Base-by-base conservation (phyloP, 164 flowering plant species). In the Berberis vulgaris region DNA sequence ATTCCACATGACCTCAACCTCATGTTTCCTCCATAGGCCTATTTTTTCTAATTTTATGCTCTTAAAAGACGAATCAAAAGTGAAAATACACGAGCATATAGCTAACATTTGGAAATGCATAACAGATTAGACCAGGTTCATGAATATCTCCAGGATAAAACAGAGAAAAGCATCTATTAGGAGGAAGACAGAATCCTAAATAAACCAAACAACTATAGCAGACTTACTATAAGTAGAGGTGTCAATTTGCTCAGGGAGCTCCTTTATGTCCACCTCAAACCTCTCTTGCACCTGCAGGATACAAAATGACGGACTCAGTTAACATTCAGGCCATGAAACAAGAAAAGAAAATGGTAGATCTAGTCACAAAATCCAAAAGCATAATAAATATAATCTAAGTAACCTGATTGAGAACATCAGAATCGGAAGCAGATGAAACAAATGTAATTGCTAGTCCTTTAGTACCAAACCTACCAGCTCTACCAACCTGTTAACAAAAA, bases 401-500 rank as follows among this genome's bases (percentile, higher is more conserved):
- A 49, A 94, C 98, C 94, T 91, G 92, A 76, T 94, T 91, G 4
- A 94, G 97, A 62, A 89, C 91, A 72, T 86, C 96, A 50, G 97
- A 88, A 65, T 94, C 98, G 5, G 95, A 76, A 49, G 91, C 89
- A 75, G 97, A 94, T 2, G 97, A 76, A 40, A 90, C 97, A 77
- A 90, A 90, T 13, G 98, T 94, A 41, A 94, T 91, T 11, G 98
- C 98, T 66, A 91, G 95, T 12, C 98, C 98, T 65, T 94, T 94
- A 5, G 98, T 94, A 38, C 97, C 98, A 77, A 94, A 94, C 54
- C 98, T 83, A 40, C 98, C 98, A 79, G 98, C 98, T 69, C 98
- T 74, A 40, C 98, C 98, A 65, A 94, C 98, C 98, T 94, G 76
- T 46, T 9, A 63, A 9, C 38, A 26, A 26, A 26, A 26, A 26